These are phyloP conservation scores for Hemileccinum hortonii DNA, from an alignment of 1,284 basidiomycete species.

Conservation along the genomic window DNA sequence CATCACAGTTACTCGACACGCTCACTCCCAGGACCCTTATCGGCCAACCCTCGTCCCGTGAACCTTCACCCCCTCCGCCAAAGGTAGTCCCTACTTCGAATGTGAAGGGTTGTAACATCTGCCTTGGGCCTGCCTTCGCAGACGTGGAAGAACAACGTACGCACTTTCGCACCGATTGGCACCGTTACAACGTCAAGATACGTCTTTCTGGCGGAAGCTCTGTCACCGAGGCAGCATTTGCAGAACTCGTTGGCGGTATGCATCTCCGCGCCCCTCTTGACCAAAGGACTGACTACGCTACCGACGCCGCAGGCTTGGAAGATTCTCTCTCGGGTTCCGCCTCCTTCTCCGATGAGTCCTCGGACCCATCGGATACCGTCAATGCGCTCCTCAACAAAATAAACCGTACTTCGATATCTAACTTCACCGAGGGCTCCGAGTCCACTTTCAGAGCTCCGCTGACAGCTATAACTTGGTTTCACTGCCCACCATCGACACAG, in stretches of 20 bases:
- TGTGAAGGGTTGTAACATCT: slow-evolving; percentile 72
- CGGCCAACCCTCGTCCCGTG: slow-evolving; percentile 36
- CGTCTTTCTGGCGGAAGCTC: slow-evolving; percentile 61
- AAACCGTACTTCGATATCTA: slow-evolving; percentile 46
- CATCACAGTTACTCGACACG: slow-evolving; percentile 64
- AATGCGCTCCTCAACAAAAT: slow-evolving; percentile 65
- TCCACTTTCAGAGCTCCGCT: slow-evolving; percentile 51
- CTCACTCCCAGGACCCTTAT: slow-evolving; percentile 62
- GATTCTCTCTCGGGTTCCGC: slow-evolving; percentile 89
- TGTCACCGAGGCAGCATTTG: slow-evolving; percentile 72
- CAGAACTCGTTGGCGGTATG: slow-evolving; percentile 76
- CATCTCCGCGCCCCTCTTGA: slow-evolving; percentile 1
- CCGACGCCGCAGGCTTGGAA: slow-evolving; percentile 59
- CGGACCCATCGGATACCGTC: slow-evolving; percentile 65
- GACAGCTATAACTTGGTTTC: slow-evolving; percentile 87
- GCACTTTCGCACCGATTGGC: slow-evolving; percentile 97
- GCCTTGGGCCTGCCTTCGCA: slow-evolving; percentile 67
- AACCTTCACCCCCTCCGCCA: slow-evolving; percentile 31
- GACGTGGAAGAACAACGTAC: slow-evolving; percentile 80
- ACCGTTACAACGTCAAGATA: slow-evolving; percentile 93
- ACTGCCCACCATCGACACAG: slow-evolving; percentile 77
- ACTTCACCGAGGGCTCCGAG: slow-evolving; percentile 47
- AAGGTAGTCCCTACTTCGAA: slow-evolving; percentile 23
- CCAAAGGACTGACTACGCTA: not conserved
- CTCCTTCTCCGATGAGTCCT: slow-evolving; percentile 55